Evolutionary conservation across 805 yeast species (phyloP).

Genomic region (Zygosaccharomyces gambellarensis): DNA sequence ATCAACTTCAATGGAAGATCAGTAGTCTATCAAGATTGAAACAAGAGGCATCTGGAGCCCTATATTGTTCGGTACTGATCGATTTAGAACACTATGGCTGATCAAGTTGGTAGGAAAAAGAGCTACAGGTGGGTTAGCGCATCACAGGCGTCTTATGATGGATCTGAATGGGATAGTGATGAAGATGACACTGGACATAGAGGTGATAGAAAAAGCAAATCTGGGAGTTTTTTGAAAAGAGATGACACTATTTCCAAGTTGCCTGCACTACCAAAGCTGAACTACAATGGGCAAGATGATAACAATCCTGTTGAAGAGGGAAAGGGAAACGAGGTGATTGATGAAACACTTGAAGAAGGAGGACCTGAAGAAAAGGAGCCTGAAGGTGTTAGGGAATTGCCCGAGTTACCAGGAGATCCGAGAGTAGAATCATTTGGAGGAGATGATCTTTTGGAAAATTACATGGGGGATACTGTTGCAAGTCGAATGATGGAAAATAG

Average conservation of each 20-base stretch:
- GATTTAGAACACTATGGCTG: conserved; percentile 12
- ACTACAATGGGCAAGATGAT: conserved; percentile 13
- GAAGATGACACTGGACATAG: conserved; percentile 20
- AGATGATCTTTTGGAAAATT: not conserved
- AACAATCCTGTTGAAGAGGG: not conserved
- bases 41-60: not conserved
- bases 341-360: not conserved
- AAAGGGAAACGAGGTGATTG: not conserved
- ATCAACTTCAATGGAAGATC: not conserved
- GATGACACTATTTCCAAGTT: conserved; percentile 12
- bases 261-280: conserved; percentile 28
- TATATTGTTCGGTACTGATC: not conserved
- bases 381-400: not conserved
- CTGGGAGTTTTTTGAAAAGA: not conserved
- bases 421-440: conserved; percentile 1
- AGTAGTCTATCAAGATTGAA: not conserved
- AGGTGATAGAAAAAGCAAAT: conserved; percentile 1
- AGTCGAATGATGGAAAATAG: not conserved
- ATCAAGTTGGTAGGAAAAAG: conserved; percentile 36
- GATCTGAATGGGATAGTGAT: conserved; percentile 39
- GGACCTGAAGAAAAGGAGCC: not conserved
- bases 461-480: not conserved
- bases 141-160: conserved; percentile 38
- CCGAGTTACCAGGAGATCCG: not conserved
- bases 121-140: conserved; percentile 42